Evolutionary conservation across 2,329 filamentous ascomycete genomes (phyloP).

Genomic region (Hypocrella siamensis): DNA sequence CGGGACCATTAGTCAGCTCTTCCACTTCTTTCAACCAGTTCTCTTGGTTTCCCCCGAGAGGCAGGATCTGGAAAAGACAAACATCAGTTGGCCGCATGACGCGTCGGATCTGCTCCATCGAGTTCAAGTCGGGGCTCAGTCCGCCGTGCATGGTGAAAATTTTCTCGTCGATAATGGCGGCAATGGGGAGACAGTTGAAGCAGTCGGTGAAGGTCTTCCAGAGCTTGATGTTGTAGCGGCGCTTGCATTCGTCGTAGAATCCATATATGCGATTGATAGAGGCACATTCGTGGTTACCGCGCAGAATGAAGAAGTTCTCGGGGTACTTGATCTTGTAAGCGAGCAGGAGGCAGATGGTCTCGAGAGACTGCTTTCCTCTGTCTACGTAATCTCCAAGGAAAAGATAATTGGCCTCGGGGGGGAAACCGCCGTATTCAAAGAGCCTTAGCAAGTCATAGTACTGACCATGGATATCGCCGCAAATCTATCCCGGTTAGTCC

Average conservation of each 20-base stretch:
- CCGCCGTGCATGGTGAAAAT: slow-evolving; percentile 99
- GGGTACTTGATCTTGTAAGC: slow-evolving; percentile 99
- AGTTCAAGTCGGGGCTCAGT: slow-evolving; percentile 91
- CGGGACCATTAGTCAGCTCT: slow-evolving; percentile 8
- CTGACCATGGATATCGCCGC: slow-evolving; percentile 97
- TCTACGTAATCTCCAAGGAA: slow-evolving; percentile 99
- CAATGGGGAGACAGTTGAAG: slow-evolving; percentile 98
- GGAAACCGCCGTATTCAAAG: slow-evolving; percentile 97
- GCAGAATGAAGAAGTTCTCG: slow-evolving; percentile 98
- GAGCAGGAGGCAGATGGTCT: slow-evolving; percentile 92
- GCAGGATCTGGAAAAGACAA: slow-evolving; percentile 27
- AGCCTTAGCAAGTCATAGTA: slow-evolving; percentile 96
- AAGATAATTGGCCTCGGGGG: slow-evolving; percentile 96
- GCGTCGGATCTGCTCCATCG: slow-evolving; percentile 98
- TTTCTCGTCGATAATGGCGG: slow-evolving; percentile 98
- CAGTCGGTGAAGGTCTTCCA: slow-evolving; percentile 99
- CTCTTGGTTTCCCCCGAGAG: too few species aligned
- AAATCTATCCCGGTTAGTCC: slow-evolving; percentile 52
- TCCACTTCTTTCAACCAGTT: too few species aligned
- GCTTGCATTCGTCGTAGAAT: slow-evolving; percentile 99
- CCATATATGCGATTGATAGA: slow-evolving; percentile 99
- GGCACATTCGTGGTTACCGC: slow-evolving; percentile 97
- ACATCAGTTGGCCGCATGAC: slow-evolving; percentile 99
- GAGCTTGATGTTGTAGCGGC: slow-evolving; percentile 96
- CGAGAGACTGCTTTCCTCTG: slow-evolving; percentile 95